Evolutionary conservation across 2,329 filamentous ascomycete species (phyloP), one percentile per base, ranked within the genome.

Genomic region (Xylaria sp.): DNA sequence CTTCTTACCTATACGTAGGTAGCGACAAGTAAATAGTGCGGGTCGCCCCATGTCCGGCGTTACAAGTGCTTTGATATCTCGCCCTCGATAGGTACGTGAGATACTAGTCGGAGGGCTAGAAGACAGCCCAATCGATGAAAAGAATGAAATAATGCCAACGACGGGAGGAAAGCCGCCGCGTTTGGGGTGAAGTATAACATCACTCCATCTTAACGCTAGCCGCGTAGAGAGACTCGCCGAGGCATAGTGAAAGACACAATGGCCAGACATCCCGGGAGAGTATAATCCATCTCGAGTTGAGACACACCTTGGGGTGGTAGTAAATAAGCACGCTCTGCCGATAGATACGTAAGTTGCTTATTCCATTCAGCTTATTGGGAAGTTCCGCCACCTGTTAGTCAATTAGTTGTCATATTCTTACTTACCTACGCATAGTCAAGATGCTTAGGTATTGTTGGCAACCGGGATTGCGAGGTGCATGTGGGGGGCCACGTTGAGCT

Each of bases 401-500:
- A 41, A 33, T 17, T 54, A 31, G 60, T 58, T 62, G 38, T 48
- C 60, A 53, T 54, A 29, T 15, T 15, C 37, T 56, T 62, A 48
- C 46, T 23, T 48, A 21, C n/a, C n/a, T n/a, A n/a, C n/a, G n/a
- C n/a, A n/a, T n/a, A n/a, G n/a, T n/a, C n/a, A 47, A 57, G 23
- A 53, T 29, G 60, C 29, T 33, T 25, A 25, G n/a, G 19, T n/a
- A 47, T 33, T 29, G 29, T 51, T 55, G 25, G 25, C 23, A 55
- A 47, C 21, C 4, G 25, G 60, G 19, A 25, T 43, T 19, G 47
- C 10, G 43, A 21, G 27, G 47, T 41, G n/a, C 47, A 60, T 57
- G 64, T 61, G 47, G 58, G 61, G 51, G 41, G n/a, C n/a, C 25
- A 11, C 21, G 23, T 65, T 62, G 58, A 67, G 62, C 62, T 65